Conservation (phyloP, 225 moss, liverwort and hornwort genomes). For the Climacium dendroides region DNA sequence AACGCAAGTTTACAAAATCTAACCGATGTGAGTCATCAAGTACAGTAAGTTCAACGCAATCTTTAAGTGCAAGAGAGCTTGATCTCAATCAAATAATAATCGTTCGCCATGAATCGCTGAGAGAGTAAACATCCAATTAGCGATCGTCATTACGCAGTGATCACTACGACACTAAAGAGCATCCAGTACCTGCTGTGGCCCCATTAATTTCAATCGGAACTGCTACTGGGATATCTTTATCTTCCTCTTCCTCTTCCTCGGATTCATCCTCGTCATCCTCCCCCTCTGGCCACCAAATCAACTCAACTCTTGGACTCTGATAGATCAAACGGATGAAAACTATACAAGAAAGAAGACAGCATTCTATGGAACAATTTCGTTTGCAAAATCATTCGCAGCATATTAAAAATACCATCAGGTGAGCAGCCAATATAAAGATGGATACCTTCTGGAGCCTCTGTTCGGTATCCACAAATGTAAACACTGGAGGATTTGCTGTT, state of each 20-base stretch:
- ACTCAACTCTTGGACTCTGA: not conserved
- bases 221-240: not conserved
- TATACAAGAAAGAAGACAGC: not conserved
- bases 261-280: conserved; percentile 4
- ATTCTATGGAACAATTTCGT: not conserved
- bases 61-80: not conserved
- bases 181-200: conserved; percentile 2
- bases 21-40: not conserved
- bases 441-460: conserved; percentile 38
- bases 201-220: conserved; percentile 9
- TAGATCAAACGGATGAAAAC: not conserved
- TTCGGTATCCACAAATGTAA: conserved; percentile 72
- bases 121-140: not conserved
- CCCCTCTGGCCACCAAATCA: not conserved
- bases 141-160: not conserved
- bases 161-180: not conserved
- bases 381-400: not conserved
- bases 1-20: not conserved
- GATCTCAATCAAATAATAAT: not conserved
- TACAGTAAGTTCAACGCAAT: not conserved
- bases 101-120: not conserved
- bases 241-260: conserved; percentile 7
- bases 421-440: not conserved
- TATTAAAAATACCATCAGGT: not conserved
- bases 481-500: conserved; percentile 52